Conservation (phyloP, 176 grass and related monocot genomes). For the Zoysia japonica region DNA sequence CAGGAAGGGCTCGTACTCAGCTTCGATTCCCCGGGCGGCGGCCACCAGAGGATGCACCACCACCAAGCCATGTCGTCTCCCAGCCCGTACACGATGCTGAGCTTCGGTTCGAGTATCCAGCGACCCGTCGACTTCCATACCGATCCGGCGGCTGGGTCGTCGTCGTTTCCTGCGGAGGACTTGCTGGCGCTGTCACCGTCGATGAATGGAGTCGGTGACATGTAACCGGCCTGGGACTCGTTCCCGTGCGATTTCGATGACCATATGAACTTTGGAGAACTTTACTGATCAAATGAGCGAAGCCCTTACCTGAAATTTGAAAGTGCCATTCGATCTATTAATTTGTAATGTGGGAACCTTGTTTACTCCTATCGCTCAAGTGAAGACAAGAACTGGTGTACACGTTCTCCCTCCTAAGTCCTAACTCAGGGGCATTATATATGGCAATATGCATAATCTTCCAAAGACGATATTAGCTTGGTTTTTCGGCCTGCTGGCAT, state of each 20-base stretch:
- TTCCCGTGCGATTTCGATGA: conserved; percentile 37
- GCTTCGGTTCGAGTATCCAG: conserved; percentile 37
- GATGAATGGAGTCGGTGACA: conserved; percentile 12
- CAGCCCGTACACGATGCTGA: conserved; percentile 41
- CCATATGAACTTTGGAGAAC: conserved; percentile 33
- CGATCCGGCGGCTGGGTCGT: conserved; percentile 8
- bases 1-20: conserved; percentile 36
- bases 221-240: conserved; percentile 30
- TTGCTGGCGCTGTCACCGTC: not conserved
- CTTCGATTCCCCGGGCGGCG: conserved; percentile 36
- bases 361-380: too few relatives aligned
- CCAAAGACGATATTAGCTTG: too few relatives aligned
- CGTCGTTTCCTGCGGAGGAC: conserved; percentile 16
- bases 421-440: too few relatives aligned
- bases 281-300: conserved; percentile 16
- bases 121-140: not conserved
- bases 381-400: too few relatives aligned
- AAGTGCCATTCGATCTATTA: not conserved
- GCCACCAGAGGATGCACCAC: not conserved
- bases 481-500: too few relatives aligned
- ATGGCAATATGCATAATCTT: too few relatives aligned
- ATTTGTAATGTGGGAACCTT: not conserved
- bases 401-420: too few relatives aligned
- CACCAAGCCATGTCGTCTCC: not conserved
- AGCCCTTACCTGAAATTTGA: not conserved